A percentile compares a stretch with the other conserved stretches of the same genome.
Evolutionary conservation across 192 early-diverging fungal species (phyloP).

Genomic region (Geranomyces michiganensis): DNA sequence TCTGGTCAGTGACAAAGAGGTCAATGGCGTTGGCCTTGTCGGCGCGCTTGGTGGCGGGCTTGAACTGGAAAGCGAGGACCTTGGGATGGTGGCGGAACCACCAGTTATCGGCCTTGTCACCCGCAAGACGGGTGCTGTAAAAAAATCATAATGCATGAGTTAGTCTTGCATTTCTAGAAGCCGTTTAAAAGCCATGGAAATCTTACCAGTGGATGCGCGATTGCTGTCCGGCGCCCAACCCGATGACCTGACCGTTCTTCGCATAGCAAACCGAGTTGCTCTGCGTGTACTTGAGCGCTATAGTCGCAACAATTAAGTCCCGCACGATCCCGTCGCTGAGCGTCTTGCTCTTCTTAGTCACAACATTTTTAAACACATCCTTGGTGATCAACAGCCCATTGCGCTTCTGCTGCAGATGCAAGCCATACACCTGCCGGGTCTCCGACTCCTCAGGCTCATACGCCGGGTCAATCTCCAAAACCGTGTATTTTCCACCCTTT

Average conservation of each 20-base stretch:
- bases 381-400: constrained; percentile 82
- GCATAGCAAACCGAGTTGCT: constrained; percentile 99
- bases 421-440: constrained; percentile 93
- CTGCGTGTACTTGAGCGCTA: constrained; percentile 99
- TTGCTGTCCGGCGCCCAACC: constrained; percentile 98
- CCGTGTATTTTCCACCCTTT: constrained; percentile 97
- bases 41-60: constrained; percentile 84
- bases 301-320: constrained; percentile 94
- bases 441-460: constrained; percentile 87
- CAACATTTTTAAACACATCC: constrained; percentile 82
- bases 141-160: constrained; percentile 6
- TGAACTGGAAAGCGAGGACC: constrained; percentile 87
- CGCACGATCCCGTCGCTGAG: constrained; percentile 68
- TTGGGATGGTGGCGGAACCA: constrained; percentile 97
- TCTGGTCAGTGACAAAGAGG: constrained; percentile 88
- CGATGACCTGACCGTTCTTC: constrained; percentile 95
- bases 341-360: constrained; percentile 70
- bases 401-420: constrained; percentile 88
- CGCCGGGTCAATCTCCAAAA: constrained; percentile 87
- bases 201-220: constrained; percentile 91
- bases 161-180: too few relatives aligned
- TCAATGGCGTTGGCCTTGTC: constrained; percentile 98
- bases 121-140: constrained; percentile 86
- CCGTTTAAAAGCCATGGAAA: neutral
- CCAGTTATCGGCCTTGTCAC: constrained; percentile 99